Evolutionary conservation across 768 basidiomycete genomes (phyloP).

Genomic region (Kwoniella shandongensis): DNA sequence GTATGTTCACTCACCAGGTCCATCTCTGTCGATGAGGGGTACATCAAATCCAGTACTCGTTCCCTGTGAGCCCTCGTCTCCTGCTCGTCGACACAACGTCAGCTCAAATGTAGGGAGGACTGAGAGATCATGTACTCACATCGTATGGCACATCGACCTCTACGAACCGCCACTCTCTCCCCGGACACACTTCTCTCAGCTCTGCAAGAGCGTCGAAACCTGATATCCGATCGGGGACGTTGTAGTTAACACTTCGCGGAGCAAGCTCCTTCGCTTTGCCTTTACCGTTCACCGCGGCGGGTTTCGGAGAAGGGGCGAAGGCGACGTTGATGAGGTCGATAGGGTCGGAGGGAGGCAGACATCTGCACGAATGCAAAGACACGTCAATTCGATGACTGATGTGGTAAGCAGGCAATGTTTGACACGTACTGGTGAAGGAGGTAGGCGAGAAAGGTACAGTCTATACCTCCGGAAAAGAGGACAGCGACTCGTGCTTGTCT

Average conservation of each 20-base stretch:
- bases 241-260: constrained; percentile 56
- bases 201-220: constrained; percentile 78
- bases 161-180: constrained; percentile 87
- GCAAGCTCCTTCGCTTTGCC: constrained; percentile 23
- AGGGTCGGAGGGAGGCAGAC: constrained; percentile 71
- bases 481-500: constrained; percentile 64
- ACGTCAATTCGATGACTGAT: no score
- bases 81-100: no score
- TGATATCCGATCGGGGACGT: constrained; percentile 84
- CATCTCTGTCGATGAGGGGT: constrained; percentile 53
- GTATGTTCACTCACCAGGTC: constrained; percentile 66
- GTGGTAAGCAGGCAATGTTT: neutral
- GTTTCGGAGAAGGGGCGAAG: constrained; percentile 56
- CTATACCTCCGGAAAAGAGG: constrained; percentile 94
- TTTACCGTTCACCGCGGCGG: constrained; percentile 55
- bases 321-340: constrained; percentile 92
- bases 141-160: constrained; percentile 81
- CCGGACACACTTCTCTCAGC: constrained; percentile 70
- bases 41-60: constrained; percentile 66
- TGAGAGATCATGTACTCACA: constrained; percentile 60
- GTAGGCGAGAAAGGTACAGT: constrained; percentile 78
- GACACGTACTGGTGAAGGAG: constrained; percentile 69
- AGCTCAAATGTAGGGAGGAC: no score
- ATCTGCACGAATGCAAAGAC: constrained; percentile 57
- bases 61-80: constrained; percentile 52